These are phyloP conservation scores for Nicotiana obtusifolia DNA, from an alignment of 257 asterid species.

Conservation along the genomic window DNA sequence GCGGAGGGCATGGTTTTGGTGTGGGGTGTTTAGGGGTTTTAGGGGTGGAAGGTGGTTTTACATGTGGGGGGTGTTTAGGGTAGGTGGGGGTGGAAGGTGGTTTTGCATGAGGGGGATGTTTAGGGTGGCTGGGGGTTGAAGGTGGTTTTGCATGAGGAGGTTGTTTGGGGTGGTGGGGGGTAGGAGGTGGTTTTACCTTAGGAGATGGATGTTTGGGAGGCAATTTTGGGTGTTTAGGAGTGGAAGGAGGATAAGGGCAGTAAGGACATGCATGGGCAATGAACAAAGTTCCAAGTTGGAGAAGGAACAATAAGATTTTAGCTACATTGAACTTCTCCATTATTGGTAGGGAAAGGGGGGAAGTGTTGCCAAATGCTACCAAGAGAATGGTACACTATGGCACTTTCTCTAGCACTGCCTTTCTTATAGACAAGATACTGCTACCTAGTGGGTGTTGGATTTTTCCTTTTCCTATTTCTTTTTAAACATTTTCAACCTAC, in stretches of 20 bases:
- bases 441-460: no score
- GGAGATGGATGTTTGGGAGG: conserved; percentile 29
- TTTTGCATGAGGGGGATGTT: not conserved
- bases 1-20: not conserved
- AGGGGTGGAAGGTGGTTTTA: conserved; percentile 10
- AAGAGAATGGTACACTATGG: conserved; percentile 7
- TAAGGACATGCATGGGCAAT: conserved; percentile 49
- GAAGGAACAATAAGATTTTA: conserved; percentile 20
- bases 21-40: conserved; percentile 1
- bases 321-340: conserved; percentile 2
- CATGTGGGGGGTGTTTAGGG: conserved; percentile 4
- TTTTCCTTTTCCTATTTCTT: no score
- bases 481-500: no score
- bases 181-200: not conserved
- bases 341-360: not conserved
- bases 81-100: conserved; percentile 5
- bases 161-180: conserved; percentile 10
- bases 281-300: conserved; percentile 38
- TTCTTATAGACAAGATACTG: not conserved
- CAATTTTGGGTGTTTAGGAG: conserved; percentile 24
- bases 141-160: conserved; percentile 15
- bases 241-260: conserved; percentile 43
- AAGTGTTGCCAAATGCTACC: not conserved
- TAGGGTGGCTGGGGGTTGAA: not conserved
- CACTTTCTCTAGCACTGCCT: not conserved